Evolutionary conservation across 345 rosid species (phyloP).

Genomic region (Eucalyptus regnans): DNA sequence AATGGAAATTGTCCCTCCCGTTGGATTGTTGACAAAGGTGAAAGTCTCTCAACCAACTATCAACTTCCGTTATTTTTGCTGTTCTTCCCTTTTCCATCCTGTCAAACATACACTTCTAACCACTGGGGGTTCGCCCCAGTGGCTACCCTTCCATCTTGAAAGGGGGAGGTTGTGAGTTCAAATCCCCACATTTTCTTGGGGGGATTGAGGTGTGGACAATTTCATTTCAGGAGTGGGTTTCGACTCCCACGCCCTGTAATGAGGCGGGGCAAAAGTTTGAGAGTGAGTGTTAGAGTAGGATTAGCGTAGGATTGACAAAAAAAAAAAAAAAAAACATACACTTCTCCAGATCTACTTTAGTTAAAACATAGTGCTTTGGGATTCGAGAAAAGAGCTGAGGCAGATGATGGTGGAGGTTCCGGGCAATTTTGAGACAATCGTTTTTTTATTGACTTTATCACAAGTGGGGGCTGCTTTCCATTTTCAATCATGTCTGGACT

Average conservation of each 20-base stretch:
- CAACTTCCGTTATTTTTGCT: neutral
- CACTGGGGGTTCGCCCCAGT: too few species aligned
- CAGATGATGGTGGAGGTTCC: neutral
- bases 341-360: neutral
- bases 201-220: too few species aligned
- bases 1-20: too few species aligned
- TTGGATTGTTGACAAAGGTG: neutral
- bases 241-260: too few species aligned
- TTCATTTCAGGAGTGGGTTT: too few species aligned
- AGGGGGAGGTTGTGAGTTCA: too few species aligned
- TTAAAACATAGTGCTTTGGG: neutral
- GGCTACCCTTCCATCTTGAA: too few species aligned
- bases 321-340: too few species aligned
- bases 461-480: neutral
- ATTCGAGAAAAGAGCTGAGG: neutral
- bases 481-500: neutral
- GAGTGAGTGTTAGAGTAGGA: too few species aligned
- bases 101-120: neutral
- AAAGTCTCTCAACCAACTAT: neutral
- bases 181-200: too few species aligned
- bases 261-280: too few species aligned
- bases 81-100: neutral
- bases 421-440: neutral
- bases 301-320: too few species aligned
- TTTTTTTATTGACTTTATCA: neutral